Evolutionary conservation across 2,329 filamentous ascomycete species (phyloP), one percentile per base, ranked within the genome.

Genomic region (Alternaria alternata): DNA sequence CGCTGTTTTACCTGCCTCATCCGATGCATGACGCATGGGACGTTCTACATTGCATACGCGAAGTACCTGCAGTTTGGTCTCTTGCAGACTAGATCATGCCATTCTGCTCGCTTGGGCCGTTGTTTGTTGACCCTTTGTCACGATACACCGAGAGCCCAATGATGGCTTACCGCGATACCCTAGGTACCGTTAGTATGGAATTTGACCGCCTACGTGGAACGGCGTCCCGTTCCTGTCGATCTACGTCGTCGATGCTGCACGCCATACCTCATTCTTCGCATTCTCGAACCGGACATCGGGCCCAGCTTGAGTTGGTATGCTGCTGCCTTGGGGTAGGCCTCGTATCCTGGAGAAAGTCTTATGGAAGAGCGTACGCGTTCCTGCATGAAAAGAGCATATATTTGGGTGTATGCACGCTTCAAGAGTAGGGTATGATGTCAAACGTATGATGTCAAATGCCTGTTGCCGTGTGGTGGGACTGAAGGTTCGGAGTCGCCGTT

Each of bases 171-270:
- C 32, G 46, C 46, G 22, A 8, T 36, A 34, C 32, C 20, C 20
- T 18, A 48, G 46, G 46, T 34, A 48, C 32, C 26, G n/a, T 53
- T 34, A 30, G 49, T 4, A 53, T 43, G 51, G 51, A 24, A 43
- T 20, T 32, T 36, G 16, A 48, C 20, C 46, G 20, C 30, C 18
- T 43, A 16, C 26, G 38, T 39, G 51, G 51, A 53, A 30, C 24
- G 28, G 39, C 51, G 51, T 44, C 41, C 51, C 51, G 38, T 53
- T 12, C 51, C 51, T 53, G 51, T 44, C 51, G 51, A 53, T 53
- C 51, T 44, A 22, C n/a, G 51, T 12, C 32, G 22, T 38, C 30
- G 20, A 49, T 49, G 46, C 14, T 49, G 32, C 32, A 38, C 32
- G 46, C 2, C 46, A 7, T 49, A 5, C 32, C 32, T 38, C 16